Conservation (phyloP, 1,139 yeast species). For the Suhomyces maxii region DNA sequence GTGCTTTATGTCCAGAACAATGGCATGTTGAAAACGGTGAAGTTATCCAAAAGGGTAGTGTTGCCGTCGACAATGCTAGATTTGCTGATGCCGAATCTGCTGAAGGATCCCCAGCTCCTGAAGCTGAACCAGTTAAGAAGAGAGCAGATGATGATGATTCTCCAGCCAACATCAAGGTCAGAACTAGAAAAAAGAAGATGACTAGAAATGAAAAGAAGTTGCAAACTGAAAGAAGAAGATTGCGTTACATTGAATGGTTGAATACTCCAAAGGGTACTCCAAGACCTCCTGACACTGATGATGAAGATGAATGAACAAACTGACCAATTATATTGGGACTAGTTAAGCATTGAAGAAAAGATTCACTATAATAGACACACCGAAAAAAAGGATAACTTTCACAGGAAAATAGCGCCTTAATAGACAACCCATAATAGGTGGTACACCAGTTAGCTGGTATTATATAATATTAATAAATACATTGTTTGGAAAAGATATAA, state of each 20-base stretch:
- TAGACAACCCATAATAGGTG: background rate
- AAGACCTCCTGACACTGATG: constrained; percentile 89
- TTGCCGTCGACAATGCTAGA: constrained; percentile 70
- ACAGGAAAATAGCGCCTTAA: background rate
- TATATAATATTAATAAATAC: too few species aligned
- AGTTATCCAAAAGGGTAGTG: constrained; percentile 79
- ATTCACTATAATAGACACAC: background rate
- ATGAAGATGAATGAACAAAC: constrained; percentile 60
- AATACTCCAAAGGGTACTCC: constrained; percentile 97
- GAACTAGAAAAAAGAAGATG: constrained; percentile 90
- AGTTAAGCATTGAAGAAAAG: background rate
- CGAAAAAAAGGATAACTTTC: background rate
- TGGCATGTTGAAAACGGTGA: constrained; percentile 96
- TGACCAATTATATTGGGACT: background rate
- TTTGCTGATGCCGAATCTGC: constrained; percentile 68
- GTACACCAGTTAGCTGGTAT: too few species aligned
- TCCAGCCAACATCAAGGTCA: constrained; percentile 93
- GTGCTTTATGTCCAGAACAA: constrained; percentile 97
- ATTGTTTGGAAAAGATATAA: too few species aligned
- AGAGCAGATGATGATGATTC: constrained; percentile 77
- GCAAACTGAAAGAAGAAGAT: constrained; percentile 91
- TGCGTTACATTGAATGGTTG: constrained; percentile 93
- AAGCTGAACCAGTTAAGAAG: constrained; percentile 41
- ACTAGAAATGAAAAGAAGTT: constrained; percentile 93
- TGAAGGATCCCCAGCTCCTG: constrained; percentile 45